Base-by-base conservation (phyloP, 495 filamentous ascomycete species). In the Bacidia rubella region DNA sequence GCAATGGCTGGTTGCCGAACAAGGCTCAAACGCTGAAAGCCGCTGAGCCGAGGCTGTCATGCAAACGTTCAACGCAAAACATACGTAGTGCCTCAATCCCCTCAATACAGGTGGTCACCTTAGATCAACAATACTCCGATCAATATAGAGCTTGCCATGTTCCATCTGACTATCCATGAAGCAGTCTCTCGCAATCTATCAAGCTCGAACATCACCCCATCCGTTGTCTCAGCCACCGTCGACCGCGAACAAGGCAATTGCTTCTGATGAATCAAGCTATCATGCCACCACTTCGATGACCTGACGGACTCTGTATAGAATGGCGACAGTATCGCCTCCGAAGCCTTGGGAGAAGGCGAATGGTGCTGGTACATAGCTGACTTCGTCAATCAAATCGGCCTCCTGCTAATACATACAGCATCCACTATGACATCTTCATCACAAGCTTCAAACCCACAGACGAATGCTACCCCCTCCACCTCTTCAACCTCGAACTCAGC, bases 341-440 rank as follows among this genome's bases (percentile, higher is more conserved):
- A 97, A 97, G 70, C 90, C 90, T 19, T 97, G 90, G 90, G 90
- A 97, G 70, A 79, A 81, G 65, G 76, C 78, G 52, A 83, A 86
- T 65, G 77, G 75, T 54, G 69, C 77, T 59, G 66, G 75, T 71
- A 65, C 65, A 59, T 67, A 72, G 81, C 43, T 17, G 15, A 35
- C 15, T 15, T 35, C 29, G 29, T 5, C 29, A 7, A 15, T 15
- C 29, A 5, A 35, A 7, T 35, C 15, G 7, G 29, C 29, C 7
- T 35, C 29, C 5, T 44, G 41, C 41, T 44, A 44, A 20, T 44
- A 44, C 41, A 44, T 35, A 38, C 47, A 11, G 19, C 47, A 15
- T 20, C 39, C 41, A 26, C 48, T 39, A 53, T 54, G 61, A 60
- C 46, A 47, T n/a, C 24, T 39, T 57, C 56, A 15, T 22, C 47